A percentile compares a stretch with the other conserved stretches of the same genome.
These are phyloP conservation scores for Hanseniaspora meyeri DNA, from an alignment of 805 yeast genomes.

Conservation along the genomic window DNA sequence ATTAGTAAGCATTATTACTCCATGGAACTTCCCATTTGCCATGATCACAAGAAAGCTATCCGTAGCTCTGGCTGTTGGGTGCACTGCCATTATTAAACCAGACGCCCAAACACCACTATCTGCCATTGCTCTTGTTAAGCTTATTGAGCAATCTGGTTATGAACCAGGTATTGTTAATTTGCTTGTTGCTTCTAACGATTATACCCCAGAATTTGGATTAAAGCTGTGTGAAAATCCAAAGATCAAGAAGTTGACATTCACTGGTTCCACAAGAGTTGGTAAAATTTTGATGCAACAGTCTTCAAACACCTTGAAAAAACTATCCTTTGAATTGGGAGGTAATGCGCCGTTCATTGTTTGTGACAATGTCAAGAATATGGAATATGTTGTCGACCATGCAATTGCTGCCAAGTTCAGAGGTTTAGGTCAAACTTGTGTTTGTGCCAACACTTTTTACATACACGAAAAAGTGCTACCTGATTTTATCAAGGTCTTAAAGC, in stretches of 20 bases:
- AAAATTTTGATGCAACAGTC: conserved; percentile 47
- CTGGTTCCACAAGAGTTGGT: conserved; percentile 55
- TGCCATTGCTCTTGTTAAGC: conserved; percentile 43
- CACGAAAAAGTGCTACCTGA: conserved; percentile 40
- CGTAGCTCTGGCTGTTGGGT: conserved; percentile 55
- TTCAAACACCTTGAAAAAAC: conserved; percentile 45
- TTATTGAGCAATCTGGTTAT: conserved; percentile 48
- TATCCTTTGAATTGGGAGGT: conserved; percentile 56
- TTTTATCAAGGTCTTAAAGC: conserved; percentile 35
- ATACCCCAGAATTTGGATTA: conserved; percentile 43
- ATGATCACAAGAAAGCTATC: conserved; percentile 57
- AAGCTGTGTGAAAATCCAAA: conserved; percentile 37
- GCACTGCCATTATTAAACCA: conserved; percentile 49
- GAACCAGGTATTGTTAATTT: conserved; percentile 48
- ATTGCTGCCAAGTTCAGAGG: conserved; percentile 47
- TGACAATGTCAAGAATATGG: conserved; percentile 29
- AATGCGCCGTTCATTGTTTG: conserved; percentile 55
- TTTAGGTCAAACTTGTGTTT: conserved; percentile 56
- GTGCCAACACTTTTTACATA: conserved; percentile 49
- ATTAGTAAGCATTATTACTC: conserved; percentile 50
- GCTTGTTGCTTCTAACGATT: conserved; percentile 34
- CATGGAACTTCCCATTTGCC: conserved; percentile 58
- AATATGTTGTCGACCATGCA: conserved; percentile 41
- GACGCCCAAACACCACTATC: conserved; percentile 51
- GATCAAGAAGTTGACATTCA: conserved; percentile 47